A percentile compares a stretch with the other conserved stretches of the same genome.
Evolutionary conservation across 2,329 filamentous ascomycete species (phyloP).

Genomic region (Gnomoniopsis sp.): DNA sequence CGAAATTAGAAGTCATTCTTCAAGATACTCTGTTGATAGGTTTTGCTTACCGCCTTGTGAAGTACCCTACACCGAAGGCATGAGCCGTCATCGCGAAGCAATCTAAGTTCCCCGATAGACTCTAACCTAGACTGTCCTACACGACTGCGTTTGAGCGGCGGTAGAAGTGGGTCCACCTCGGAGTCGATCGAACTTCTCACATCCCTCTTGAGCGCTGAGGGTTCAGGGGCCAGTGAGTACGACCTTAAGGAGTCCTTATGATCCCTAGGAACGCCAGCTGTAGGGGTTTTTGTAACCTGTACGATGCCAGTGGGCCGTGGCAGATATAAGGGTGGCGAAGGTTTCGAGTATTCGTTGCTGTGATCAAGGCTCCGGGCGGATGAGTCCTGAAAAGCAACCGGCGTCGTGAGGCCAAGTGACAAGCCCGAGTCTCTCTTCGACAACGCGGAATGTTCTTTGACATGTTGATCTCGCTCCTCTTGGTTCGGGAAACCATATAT

Average conservation of each 20-base stretch:
- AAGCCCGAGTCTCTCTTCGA: conserved; percentile 44
- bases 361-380: conserved; percentile 26
- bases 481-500: conserved; percentile 53
- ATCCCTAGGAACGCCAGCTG: conserved; percentile 33
- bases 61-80: conserved; percentile 50
- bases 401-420: conserved; percentile 35
- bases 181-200: conserved; percentile 41
- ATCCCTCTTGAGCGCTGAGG: conserved; percentile 25
- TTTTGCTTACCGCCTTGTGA: conserved; percentile 40
- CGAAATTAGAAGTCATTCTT: conserved; percentile 1
- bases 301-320: conserved; percentile 30
- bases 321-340: conserved; percentile 37
- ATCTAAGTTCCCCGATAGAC: conserved; percentile 54
- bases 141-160: conserved; percentile 51
- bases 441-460: conserved; percentile 40
- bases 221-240: conserved; percentile 39
- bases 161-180: conserved; percentile 49
- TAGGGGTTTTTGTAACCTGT: conserved; percentile 34
- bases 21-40: conserved; percentile 19
- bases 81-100: conserved; percentile 43
- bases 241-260: conserved; percentile 38
- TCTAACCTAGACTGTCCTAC: conserved; percentile 51
- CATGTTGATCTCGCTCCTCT: conserved; percentile 50
- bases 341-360: conserved; percentile 31
- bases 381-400: conserved; percentile 33